These are phyloP conservation scores for Helotiales sp. DNA, from an alignment of 2,329 filamentous ascomycete genomes.

Conservation along the genomic window DNA sequence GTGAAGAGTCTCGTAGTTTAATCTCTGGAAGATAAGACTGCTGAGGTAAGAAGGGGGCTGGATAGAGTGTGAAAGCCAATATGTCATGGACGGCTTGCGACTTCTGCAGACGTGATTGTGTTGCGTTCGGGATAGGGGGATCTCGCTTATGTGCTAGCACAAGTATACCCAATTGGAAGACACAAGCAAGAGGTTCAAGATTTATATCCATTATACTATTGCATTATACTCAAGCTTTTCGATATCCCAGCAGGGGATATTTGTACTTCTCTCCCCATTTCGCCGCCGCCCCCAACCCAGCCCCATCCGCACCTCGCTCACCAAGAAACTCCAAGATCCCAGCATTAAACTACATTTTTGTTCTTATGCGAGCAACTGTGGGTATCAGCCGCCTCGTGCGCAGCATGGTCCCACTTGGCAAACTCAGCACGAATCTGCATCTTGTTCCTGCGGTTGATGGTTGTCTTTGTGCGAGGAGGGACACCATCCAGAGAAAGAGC, in stretches of 20 bases:
- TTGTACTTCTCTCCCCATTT: background rate
- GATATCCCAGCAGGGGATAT: background rate
- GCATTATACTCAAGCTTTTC: background rate
- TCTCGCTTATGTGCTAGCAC: too few species aligned
- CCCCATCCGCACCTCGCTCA: background rate
- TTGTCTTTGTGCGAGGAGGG: background rate
- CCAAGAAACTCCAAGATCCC: background rate
- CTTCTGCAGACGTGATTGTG: too few species aligned
- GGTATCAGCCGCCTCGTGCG: constrained; percentile 5
- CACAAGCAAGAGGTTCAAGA: background rate
- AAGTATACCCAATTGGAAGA: too few species aligned
- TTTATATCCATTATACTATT: background rate
- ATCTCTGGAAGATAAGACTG: too few species aligned
- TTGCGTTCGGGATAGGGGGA: too few species aligned
- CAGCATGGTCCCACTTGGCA: background rate
- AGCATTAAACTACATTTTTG: background rate
- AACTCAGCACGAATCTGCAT: constrained; percentile 6
- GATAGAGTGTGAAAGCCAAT: too few species aligned
- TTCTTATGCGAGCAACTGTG: constrained; percentile 12
- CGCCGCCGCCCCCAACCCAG: too few species aligned
- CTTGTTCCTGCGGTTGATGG: constrained; percentile 4
- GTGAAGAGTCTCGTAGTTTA: too few species aligned
- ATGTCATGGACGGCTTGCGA: too few species aligned
- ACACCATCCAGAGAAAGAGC: background rate
- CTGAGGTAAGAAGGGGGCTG: too few species aligned